Evolutionary conservation across 768 basidiomycete genomes (phyloP), one percentile per base, ranked within the genome.

Genomic region (Lactifluus rugatus): DNA sequence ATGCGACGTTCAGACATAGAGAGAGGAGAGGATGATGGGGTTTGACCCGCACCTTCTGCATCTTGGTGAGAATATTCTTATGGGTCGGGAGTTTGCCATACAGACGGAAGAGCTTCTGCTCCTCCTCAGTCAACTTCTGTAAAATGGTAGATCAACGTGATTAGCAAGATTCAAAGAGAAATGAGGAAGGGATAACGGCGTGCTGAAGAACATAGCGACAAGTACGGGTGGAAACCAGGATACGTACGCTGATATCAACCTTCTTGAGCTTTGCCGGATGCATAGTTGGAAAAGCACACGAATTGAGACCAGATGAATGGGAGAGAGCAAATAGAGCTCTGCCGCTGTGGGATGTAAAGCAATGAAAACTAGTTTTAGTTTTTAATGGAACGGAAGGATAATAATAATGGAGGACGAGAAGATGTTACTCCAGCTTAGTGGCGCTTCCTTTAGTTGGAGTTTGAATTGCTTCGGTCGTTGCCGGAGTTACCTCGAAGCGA

Each of bases 61-160:
- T 93, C 77, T 93, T 93, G 69, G 79, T 87, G 64, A 98, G 80
- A 53, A 89, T 76, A 71, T 89, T 93, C 84, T 97, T 98, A 73
- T 92, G 90, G 3, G 84, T 83, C 23, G 95, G 95, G 34, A 95
- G 76, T 72, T 93, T 95, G 57, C 95, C 95, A 73, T 98, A 98
- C 71, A 90, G 83, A 65, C 85, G 80, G 74, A 97, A 93, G 62
- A 97, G 83, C 76, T 92, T 87, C 74, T 92, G 84, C 77, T 98
- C 95, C 75, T 96, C 87, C 66, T 85, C 84, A 58, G 79, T 81
- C 75, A 96, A 71, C 70, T 84, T 84, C 91, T 94, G 65, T 28
- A 63, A 28, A 16, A 61, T 44, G 21, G 49, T 48, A 23, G 44
- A 39, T 21, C 36, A 5, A 25, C 11, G 31, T 17, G 16, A 46